Evolutionary conservation across 1,284 basidiomycete genomes (phyloP).

Genomic region (Violaceomyces palustris): DNA sequence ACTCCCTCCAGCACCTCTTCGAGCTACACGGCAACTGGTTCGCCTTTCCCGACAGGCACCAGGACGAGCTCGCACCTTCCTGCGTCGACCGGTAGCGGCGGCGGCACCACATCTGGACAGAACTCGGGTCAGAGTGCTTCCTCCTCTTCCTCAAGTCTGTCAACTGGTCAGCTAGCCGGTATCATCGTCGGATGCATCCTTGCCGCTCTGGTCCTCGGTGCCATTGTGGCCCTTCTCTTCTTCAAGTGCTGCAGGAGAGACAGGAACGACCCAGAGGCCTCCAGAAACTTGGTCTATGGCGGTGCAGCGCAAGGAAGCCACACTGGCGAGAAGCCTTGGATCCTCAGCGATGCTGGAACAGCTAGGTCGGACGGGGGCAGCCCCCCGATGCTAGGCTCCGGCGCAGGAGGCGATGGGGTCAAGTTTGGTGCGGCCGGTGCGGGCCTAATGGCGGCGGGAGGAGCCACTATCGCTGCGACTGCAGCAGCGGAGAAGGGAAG

Average conservation of each 20-base stretch:
- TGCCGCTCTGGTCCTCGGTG: slow-evolving; percentile 38
- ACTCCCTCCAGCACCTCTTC: slow-evolving; percentile 13
- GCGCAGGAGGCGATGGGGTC: too few species aligned
- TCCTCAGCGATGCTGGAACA: slow-evolving; percentile 32
- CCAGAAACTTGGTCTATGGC: slow-evolving; percentile 19
- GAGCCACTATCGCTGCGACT: slow-evolving; percentile 6
- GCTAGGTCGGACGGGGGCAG: slow-evolving; percentile 8
- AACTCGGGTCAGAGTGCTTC: slow-evolving; percentile 17
- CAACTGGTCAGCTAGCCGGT: slow-evolving; percentile 29
- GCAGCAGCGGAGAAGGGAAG: slow-evolving; percentile 18
- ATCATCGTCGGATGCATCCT: slow-evolving; percentile 36
- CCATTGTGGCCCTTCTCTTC: slow-evolving; percentile 24
- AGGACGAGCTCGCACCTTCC: slow-evolving; percentile 3
- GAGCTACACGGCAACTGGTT: slow-evolving; percentile 6
- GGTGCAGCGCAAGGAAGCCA: slow-evolving; percentile 19
- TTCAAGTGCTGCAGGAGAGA: slow-evolving; percentile 10
- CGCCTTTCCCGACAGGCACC: slow-evolving; percentile 1
- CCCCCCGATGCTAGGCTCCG: slow-evolving; percentile 11
- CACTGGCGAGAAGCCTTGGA: slow-evolving; percentile 33
- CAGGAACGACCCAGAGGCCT: slow-evolving; percentile 12
- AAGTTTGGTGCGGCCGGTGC: slow-evolving; percentile 22
- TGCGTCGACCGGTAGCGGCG: slow-evolving; percentile 2
- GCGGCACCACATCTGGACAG: slow-evolving; percentile 1
- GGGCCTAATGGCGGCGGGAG: slow-evolving; percentile 14
- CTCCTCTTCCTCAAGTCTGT: too few species aligned